Evolutionary conservation across 345 rosid genomes (phyloP).

Genomic region (Citrus hindsii): DNA sequence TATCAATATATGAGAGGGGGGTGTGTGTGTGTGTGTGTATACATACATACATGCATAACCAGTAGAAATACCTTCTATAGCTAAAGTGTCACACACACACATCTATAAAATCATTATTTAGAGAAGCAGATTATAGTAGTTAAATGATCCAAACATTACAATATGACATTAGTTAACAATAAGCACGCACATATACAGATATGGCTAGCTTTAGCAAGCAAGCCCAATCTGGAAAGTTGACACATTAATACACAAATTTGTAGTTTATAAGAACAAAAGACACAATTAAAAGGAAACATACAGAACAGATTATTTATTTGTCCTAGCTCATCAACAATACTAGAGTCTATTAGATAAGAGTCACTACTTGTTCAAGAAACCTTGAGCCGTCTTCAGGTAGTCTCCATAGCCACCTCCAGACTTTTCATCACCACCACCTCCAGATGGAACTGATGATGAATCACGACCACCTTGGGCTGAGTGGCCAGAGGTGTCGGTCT

Average conservation of each 20-base stretch:
- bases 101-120: no score
- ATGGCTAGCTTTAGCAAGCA: not conserved
- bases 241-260: not conserved
- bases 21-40: no score
- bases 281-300: no score
- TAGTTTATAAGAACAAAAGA: not conserved
- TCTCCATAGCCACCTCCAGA: conserved; percentile 51
- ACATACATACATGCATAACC: no score
- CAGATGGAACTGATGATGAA: conserved; percentile 4
- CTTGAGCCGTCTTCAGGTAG: conserved; percentile 56
- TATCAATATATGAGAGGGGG: no score
- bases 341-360: not conserved
- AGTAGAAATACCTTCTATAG: no score
- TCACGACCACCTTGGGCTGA: not conserved
- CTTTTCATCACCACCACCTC: conserved; percentile 19
- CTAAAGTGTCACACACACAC: no score
- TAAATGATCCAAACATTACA: not conserved
- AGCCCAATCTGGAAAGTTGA: not conserved
- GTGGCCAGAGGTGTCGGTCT: conserved; percentile 23
- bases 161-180: not conserved
- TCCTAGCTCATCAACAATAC: not conserved
- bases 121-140: no score
- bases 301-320: not conserved
- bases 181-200: no score
- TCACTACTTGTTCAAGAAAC: conserved; percentile 35